Evolutionary conservation across 177 flowering plant species (phyloP).

Genomic region (Vitis hybrid): DNA sequence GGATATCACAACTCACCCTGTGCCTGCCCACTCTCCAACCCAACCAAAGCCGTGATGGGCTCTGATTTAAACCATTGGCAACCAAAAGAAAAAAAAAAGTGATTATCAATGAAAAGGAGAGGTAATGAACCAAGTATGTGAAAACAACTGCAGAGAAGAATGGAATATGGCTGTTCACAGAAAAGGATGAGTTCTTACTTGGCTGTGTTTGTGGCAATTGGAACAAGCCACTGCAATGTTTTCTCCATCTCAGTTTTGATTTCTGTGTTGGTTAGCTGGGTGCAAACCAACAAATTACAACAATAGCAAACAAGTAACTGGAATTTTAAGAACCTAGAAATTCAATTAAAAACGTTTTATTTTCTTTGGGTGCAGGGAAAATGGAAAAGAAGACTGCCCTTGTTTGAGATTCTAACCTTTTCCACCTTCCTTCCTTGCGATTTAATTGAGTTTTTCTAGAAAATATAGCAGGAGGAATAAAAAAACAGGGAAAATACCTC

Average conservation of each 20-base stretch:
- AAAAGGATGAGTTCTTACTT: slow-evolving; percentile 41
- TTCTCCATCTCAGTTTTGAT: slow-evolving; percentile 89
- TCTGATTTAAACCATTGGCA: slow-evolving; percentile 25
- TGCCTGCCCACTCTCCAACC: slow-evolving; percentile 69
- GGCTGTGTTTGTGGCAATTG: slow-evolving; percentile 76
- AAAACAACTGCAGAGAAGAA: neutral
- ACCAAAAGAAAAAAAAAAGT: neutral
- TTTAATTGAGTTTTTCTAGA: too few species aligned
- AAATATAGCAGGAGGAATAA: neutral
- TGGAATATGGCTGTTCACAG: neutral
- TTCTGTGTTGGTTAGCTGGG: too few species aligned
- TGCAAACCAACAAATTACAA: too few species aligned
- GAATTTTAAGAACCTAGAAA: too few species aligned
- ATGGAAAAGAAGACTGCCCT: too few species aligned
- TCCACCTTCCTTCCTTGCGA: too few species aligned
- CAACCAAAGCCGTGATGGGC: slow-evolving; percentile 70
- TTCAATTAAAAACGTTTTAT: too few species aligned
- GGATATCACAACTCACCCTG: slow-evolving; percentile 32
- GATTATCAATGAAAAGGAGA: neutral
- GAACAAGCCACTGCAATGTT: slow-evolving; percentile 85
- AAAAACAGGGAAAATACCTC: slow-evolving; percentile 22
- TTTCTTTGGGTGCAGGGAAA: too few species aligned
- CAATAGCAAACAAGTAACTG: too few species aligned
- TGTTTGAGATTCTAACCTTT: too few species aligned
- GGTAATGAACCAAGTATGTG: neutral